Conservation (phyloP, 2,329 filamentous ascomycete species). For the Cladobotryum protrusum region DNA sequence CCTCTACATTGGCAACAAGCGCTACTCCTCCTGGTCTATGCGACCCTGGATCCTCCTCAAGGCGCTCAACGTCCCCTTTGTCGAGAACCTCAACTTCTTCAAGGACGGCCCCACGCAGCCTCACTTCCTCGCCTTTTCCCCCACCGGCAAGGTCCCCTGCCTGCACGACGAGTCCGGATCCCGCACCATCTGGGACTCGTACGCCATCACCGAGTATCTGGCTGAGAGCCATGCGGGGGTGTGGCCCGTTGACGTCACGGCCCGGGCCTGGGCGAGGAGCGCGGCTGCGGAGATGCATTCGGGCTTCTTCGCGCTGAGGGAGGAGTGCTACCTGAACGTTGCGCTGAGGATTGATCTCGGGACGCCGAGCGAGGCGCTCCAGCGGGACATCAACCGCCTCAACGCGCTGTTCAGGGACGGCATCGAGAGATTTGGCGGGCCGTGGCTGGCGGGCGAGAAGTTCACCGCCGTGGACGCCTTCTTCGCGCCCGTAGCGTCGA, state of each 20-base stretch:
- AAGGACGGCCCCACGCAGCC: slow-evolving; percentile 24
- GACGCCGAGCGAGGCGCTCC: slow-evolving; percentile 22
- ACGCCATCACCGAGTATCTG: slow-evolving; percentile 43
- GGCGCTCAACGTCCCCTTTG: slow-evolving; percentile 37
- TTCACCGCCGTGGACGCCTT: slow-evolving; percentile 37
- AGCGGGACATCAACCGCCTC: slow-evolving; percentile 31
- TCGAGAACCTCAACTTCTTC: slow-evolving; percentile 32
- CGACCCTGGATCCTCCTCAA: slow-evolving; percentile 40
- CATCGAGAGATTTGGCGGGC: slow-evolving; percentile 33
- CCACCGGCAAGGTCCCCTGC: slow-evolving; percentile 36
- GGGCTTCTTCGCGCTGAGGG: slow-evolving; percentile 34
- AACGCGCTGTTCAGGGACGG: slow-evolving; percentile 33
- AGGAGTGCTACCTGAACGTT: slow-evolving; percentile 39
- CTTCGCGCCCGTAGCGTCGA: slow-evolving; percentile 35
- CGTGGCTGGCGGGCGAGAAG: slow-evolving; percentile 32
- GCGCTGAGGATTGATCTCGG: slow-evolving; percentile 30
- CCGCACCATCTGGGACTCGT: slow-evolving; percentile 39
- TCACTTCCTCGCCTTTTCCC: slow-evolving; percentile 33
- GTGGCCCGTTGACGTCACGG: slow-evolving; percentile 34
- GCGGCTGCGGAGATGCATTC: slow-evolving; percentile 44
- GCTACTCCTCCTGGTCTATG: slow-evolving; percentile 43
- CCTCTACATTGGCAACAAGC: slow-evolving; percentile 39
- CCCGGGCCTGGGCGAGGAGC: slow-evolving; percentile 37
- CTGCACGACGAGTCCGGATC: slow-evolving; percentile 19
- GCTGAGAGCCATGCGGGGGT: slow-evolving; percentile 36